phyloP scores from a whole-genome alignment of 106 monocot species.

The Vanilla planifolia region DNA sequence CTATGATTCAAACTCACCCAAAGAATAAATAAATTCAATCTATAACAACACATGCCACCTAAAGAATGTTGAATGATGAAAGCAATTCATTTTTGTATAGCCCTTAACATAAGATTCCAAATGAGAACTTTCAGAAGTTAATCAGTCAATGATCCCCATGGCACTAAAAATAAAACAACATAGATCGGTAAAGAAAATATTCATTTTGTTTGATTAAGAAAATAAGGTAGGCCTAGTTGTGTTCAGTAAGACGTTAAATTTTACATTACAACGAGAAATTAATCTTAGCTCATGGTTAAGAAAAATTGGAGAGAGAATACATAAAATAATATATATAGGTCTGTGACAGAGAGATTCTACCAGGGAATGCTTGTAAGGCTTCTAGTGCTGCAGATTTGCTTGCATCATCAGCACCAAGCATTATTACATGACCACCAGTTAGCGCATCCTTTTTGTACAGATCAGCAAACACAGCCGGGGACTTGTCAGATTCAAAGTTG shows the following conservation, averaged over 20 bases:
- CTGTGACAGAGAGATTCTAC: conserved; percentile 15
- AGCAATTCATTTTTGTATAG: neutral
- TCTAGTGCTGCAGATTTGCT: conserved; percentile 64
- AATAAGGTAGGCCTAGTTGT: too few relatives aligned
- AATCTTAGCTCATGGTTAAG: too few relatives aligned
- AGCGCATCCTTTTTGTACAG: conserved; percentile 75
- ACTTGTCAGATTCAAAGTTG: conserved; percentile 89
- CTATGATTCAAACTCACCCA: too few relatives aligned
- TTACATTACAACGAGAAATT: too few relatives aligned
- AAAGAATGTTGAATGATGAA: neutral
- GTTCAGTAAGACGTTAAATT: too few relatives aligned
- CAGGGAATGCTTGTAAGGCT: conserved; percentile 74
- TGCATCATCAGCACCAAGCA: conserved; percentile 69
- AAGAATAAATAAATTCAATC: too few relatives aligned
- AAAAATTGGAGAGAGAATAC: too few relatives aligned
- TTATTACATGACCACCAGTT: conserved; percentile 86
- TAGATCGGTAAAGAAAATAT: neutral
- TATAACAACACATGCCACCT: too few relatives aligned
- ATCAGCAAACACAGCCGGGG: conserved; percentile 53
- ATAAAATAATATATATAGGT: neutral
- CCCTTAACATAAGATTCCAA: neutral
- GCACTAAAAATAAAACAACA: neutral
- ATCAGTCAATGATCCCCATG: neutral
- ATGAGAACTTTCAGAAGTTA: neutral
- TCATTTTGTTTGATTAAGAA: neutral